Evolutionary conservation across 1,139 yeast genomes (phyloP), one percentile per base, ranked within the genome.

Genomic region (Arxiozyma bovina): DNA sequence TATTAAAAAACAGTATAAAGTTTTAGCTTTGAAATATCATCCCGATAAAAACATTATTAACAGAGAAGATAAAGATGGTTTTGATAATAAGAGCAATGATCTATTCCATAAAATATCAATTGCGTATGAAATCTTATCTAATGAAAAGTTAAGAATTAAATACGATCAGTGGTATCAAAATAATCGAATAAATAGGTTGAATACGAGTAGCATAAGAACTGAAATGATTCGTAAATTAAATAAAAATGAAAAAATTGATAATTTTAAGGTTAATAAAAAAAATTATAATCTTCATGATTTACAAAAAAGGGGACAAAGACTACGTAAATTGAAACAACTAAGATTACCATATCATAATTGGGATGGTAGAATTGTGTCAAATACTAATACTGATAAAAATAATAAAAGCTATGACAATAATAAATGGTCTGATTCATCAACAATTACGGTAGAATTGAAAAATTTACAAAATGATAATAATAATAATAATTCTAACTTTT

Each of bases 1-100:
- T 55, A 87, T 93, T 70, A 90, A 89, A 70, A 87, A 85, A 69
- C 96, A 96, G 0, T 93, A 91, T 72, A 77, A 97, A 57, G 82
- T 81, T 67, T 81, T 86, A 66, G 97, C 98, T 8, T 81, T 91
- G 62, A 75, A 73, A 53, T 84, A 87, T 62, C 99, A 93, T 69
- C 99, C 99, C 0, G 99, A 93, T 71, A 93, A 93, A 73, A 87
- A 88, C 63, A 17, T 17, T 1, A 50, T 42, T 23, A 18, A 17
- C 12, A 30, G 11, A 17, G 38, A 22, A 21, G 15, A 21, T 9
- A 7, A 15, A 18, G 21, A 8, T 3, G 9, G 8, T 5, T 8
- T 27, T 27, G 30, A 27, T 27, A 27, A 27, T 27, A 27, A 4
- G 30, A 20, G 15, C 7, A 40, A 96, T 95, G 9, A 81, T 81